Evolutionary conservation across 2,329 filamentous ascomycete genomes (phyloP), one percentile per base, ranked within the genome.

Genomic region (Madurella mycetomatis): DNA sequence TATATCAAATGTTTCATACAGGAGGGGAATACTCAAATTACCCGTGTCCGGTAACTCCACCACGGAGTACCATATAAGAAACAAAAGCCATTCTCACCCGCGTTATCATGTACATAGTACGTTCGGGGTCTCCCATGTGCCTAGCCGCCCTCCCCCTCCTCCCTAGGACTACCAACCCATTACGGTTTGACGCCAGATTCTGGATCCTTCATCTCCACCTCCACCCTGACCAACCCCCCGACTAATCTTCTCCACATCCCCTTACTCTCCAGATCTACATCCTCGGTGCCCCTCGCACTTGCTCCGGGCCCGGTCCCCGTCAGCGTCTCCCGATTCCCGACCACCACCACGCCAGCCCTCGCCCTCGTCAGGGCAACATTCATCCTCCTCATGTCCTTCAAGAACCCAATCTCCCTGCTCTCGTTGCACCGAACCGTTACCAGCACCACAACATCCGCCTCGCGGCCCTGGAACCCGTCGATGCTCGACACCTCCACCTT

Each of bases 361-460:
- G 52, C 52, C 49, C 55, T 49, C 25, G 58, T 58, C 32, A 58
- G 37, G 8, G 25, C 58, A 3, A 58, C 58, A 49, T 58, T 57
- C 47, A 60, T 30, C 47, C 54, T 46, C 59, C 63, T 65, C 62
- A 70, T 59, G 54, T 76, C 72, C 39, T 67, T 70, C 52, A 76
- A 53, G 49, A 75, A 73, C 0, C 74, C 73, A 54, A 74, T 68
- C 9, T 74, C 64, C 4, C 55, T 41, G 46, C 64, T 62, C 12
- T 66, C 63, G 57, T 76, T 76, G 55, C 70, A 74, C 9, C 73
- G 63, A 5, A 74, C 72, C 1, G 71, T 73, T 5, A 73, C 69
- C 54, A 72, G 75, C 5, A 77, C 65, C 2, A 76, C 62, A 32
- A 76, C 64, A 45, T 76, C 74, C 1, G 72, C 72, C 61, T 75